phyloP scores from a whole-genome alignment of 1,139 yeast species.

The Geotrichum siamense region DNA sequence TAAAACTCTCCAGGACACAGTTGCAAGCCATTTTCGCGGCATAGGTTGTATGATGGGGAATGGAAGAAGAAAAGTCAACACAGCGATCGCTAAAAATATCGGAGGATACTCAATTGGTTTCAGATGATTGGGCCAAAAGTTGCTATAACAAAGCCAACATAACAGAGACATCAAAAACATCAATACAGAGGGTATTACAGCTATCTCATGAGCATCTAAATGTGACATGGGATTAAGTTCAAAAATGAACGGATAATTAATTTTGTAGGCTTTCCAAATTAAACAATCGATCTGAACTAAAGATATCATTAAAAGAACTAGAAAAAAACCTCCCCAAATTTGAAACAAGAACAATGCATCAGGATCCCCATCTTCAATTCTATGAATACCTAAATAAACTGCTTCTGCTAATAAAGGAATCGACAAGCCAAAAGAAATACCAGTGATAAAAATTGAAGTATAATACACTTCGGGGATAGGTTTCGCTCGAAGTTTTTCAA shows the following conservation, averaged over 20 bases:
- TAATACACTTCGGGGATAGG: slow-evolving; percentile 36
- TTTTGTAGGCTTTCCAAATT: slow-evolving; percentile 66
- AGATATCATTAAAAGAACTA: slow-evolving; percentile 51
- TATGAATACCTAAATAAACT: slow-evolving; percentile 44
- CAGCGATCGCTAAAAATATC: slow-evolving; percentile 53
- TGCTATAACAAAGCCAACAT: slow-evolving; percentile 67
- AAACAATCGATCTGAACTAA: slow-evolving; percentile 63
- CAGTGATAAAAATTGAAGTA: slow-evolving; percentile 36
- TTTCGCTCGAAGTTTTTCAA: slow-evolving; percentile 59
- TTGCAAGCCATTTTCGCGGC: slow-evolving; percentile 66
- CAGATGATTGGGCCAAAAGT: slow-evolving; percentile 55
- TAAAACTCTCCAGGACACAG: slow-evolving; percentile 63
- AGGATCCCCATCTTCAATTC: slow-evolving; percentile 20
- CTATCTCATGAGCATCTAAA: slow-evolving; percentile 58
- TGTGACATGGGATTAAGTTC: slow-evolving; percentile 72
- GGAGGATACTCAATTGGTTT: slow-evolving; percentile 79
- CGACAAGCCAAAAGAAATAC: slow-evolving; percentile 63
- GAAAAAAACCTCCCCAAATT: slow-evolving; percentile 86
- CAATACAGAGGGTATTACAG: slow-evolving; percentile 54
- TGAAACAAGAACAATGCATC: slow-evolving; percentile 53
- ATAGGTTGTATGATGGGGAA: slow-evolving; percentile 45
- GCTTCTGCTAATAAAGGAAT: slow-evolving; percentile 55
- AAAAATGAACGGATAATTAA: slow-evolving; percentile 86
- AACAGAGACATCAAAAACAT: slow-evolving; percentile 52
- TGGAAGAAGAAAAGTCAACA: slow-evolving; percentile 53